Base-by-base conservation (phyloP, 2,329 filamentous ascomycete genomes). In the Aspergillus novofumigatus region DNA sequence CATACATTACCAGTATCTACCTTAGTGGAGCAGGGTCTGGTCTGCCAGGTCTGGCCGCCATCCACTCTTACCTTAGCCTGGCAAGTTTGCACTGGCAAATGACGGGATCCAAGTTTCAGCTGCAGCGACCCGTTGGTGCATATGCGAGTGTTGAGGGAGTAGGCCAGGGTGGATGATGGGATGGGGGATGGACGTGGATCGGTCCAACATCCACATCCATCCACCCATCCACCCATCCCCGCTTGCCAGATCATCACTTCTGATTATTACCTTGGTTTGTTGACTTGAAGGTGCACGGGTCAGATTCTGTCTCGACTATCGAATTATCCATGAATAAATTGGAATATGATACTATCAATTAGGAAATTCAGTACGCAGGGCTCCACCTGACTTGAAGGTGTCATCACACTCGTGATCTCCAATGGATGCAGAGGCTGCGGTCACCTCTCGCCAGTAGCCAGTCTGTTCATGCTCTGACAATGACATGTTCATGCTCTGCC, bases 51-150 rank as follows among this genome's bases (percentile, higher is more conserved):
- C 29, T 54, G 42, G 29, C 29, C 28, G 9, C 10, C 28, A 29
- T 29, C 28, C 28, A 29, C 28, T 11, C 10, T 29, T 29, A 29
- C 28, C 28, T 29, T 29, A 35, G 32, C 32, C 32, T 35, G 32
- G 32, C 32, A 35, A 14, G 5, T 6, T 35, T 6, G 11, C 14
- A 35, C 14, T 42, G 44, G 45, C 49, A 41, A 47, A 47, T 42
- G 49, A 49, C 54, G 49, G 54, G 50, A 54, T 52, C 55, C 52
- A 32, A 51, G 62, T 65, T 64, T 65, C 63, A 64, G 58, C 63
- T 64, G 63, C 63, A 64, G 57, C 62, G 53, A 62, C 58, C 63
- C 63, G 62, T 62, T 14, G 57, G 53, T 65, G 63, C 63, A 65
- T 64, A 64, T 64, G 60, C 62, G 61, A 59, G 56, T 59, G 53